Percentiles rank a stretch among this genome's conserved stretches.
phyloP scores from a whole-genome alignment of 352 stramenopile species.

The Globisporangium camurandrum region DNA sequence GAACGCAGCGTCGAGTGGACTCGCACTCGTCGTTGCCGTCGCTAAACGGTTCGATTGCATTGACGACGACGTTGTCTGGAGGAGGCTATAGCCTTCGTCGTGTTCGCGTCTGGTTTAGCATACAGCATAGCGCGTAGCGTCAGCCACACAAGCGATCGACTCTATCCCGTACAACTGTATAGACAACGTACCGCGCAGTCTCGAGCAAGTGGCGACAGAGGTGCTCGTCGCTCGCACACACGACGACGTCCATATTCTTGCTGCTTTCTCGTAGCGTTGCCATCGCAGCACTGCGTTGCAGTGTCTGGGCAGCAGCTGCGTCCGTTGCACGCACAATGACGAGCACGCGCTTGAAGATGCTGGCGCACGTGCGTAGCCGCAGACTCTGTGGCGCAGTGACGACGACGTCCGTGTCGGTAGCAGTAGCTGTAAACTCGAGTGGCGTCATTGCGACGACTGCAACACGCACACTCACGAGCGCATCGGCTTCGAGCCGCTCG shows the following conservation, averaged over 20 bases:
- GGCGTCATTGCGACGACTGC: constrained; percentile 19
- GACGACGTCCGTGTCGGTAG: constrained; percentile 16
- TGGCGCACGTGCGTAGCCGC: constrained; percentile 20
- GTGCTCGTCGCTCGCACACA: constrained; percentile 6
- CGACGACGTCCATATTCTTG: constrained; percentile 13
- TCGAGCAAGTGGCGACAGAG: constrained; percentile 9
- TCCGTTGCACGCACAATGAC: constrained; percentile 23
- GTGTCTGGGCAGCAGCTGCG: background rate
- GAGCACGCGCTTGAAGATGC: constrained; percentile 52
- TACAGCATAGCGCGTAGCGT: background rate
- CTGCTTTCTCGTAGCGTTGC: constrained; percentile 22
- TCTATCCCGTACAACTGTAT: background rate
- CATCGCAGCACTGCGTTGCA: constrained; percentile 10
- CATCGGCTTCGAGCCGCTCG: constrained; percentile 34
- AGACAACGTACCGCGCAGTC: constrained; percentile 7
- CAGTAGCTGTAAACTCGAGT: constrained; percentile 14
- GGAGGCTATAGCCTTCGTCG: constrained; percentile 26
- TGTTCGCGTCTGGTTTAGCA: constrained; percentile 18
- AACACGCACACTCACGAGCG: constrained; percentile 32
- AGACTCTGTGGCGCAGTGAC: constrained; percentile 17
- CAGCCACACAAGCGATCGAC: background rate
- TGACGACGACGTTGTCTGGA: background rate
- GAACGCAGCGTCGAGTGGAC: constrained; percentile 53
- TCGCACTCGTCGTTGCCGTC: too few relatives aligned
- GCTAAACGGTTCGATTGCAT: background rate